A percentile compares a stretch with the other conserved stretches of the same genome.
Conservation (phyloP, 345 rosid genomes). For the Aegle marmelos region DNA sequence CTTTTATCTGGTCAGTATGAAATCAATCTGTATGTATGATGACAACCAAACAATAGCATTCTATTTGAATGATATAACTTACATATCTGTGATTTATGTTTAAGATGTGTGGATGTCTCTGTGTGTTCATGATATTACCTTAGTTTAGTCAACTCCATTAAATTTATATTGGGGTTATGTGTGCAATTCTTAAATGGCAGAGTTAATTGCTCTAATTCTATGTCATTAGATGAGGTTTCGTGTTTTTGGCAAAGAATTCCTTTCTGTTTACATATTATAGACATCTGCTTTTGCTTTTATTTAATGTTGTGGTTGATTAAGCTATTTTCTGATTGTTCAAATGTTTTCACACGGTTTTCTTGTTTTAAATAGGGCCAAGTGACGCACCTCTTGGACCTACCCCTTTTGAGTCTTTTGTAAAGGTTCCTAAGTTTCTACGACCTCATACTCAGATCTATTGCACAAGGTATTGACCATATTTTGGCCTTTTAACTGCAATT, state of each 20-base stretch:
- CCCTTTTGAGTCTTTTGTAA: conserved; percentile 86
- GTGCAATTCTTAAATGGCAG: neutral
- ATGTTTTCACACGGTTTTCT: conserved; percentile 14
- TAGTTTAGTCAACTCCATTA: neutral
- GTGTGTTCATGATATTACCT: neutral
- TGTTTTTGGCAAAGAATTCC: conserved; percentile 1
- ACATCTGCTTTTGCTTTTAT: neutral
- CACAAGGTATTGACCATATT: conserved; percentile 60
- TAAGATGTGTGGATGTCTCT: neutral
- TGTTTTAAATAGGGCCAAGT: conserved; percentile 56
- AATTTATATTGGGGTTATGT: neutral
- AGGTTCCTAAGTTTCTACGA: conserved; percentile 90
- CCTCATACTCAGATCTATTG: conserved; percentile 94
- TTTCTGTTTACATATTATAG: neutral
- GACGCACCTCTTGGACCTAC: conserved; percentile 93
- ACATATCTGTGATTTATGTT: neutral
- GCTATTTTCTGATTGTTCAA: conserved; percentile 1
- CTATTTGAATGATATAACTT: neutral
- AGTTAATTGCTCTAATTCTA: neutral
- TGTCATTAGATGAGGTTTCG: neutral
- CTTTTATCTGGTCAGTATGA: neutral
- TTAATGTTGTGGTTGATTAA: neutral
- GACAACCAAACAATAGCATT: neutral
- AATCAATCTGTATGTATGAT: neutral
- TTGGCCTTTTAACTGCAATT: conserved; percentile 2